Base-by-base conservation (phyloP, 352 stramenopile species). In the Phytophthora uliginosa region DNA sequence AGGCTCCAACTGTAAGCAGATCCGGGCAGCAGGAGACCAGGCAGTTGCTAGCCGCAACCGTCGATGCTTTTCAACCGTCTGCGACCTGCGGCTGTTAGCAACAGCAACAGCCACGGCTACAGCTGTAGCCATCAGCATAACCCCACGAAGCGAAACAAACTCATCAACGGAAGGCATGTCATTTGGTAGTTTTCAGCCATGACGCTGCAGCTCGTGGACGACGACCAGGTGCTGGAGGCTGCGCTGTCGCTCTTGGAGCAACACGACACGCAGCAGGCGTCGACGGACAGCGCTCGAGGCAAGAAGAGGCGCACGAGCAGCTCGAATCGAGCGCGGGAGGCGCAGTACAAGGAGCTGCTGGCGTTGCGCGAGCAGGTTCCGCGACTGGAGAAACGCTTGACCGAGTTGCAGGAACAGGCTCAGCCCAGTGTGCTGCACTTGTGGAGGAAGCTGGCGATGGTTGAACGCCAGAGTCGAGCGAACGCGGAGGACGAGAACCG, bases 171-270 rank as follows among this genome's bases (percentile, higher is more conserved):
- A 42, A 17, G 51, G 26, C 47, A 63, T 58, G 52, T 15, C 28
- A 50, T 70, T 70, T 64, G 20, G 53, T 58, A 63, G 40, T 64
- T 71, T 65, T 59, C 34, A 60, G 42, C 31, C 24, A 72, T 72
- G 65, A 12, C 28, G 15, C 42, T 77, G 40, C 26, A 70, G 20
- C 70, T 77, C 10, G 72, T 73, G 22, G 74, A 76, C 3, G 69
- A 72, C 33, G 71, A 68, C 13, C 57, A 57, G 33, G 54, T 82
- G 28, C 33, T 76, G 40, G 61, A 64, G 52, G 64, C 71, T 4
- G 74, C 59, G 42, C 63, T 82, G 48, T 76, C 74, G 40, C 60
- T 81, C 45, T 50, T 81, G 34, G 74, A 81, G 12, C 64, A 76
- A 50, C 62, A 47, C 42, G 63, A 77, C 26, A 17, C 7, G n/a